Base-by-base conservation (phyloP, 2,329 filamentous ascomycete genomes). In the Sporothrix humicola region DNA sequence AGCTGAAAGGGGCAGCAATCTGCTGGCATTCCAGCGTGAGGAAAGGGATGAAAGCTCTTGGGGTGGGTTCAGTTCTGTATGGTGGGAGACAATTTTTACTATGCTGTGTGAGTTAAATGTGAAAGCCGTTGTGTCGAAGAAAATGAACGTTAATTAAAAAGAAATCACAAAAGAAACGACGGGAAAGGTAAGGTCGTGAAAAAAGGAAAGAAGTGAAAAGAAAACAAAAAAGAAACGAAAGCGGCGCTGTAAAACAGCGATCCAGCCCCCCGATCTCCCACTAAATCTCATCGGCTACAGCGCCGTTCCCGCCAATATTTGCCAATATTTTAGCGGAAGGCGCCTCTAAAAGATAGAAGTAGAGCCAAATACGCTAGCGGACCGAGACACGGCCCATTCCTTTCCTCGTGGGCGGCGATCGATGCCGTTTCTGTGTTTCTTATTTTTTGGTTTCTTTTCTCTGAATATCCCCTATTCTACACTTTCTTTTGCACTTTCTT, bases 161-260 rank as follows among this genome's bases (percentile, higher is more conserved):
- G 37, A 46, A 63, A 23, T 37, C 59, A 23, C 17, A 63, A 63
- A 63, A 63, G 59, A 63, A 63, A 63, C 59, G 17, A 44, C n/a
- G 59, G 59, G 9, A 46, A 63, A 23, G 31, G 59, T 42, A 23
- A 20, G 20, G 6, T 31, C 20, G 15, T 9, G 13, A 46, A 10
- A 7, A 42, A 44, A 17, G 37, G 20, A 23, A 31, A 31, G 31
- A 37, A 31, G 37, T 7, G 56, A 37, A 37, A 37, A 13, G 26
- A 31, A 37, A 61, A 61, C 23, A 37, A 37, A 61, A 61, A 63
- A 63, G 37, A 20, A 63, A 44, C 23, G 23, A 61, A 61, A 26
- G 23, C 23, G 23, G 23, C 23, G 23, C 23, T 26, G 23, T 26
- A 26, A 26, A 26, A 26, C 23, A 26, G 23, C 23, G 23, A 26